phyloP scores from a whole-genome alignment of 2,329 filamentous ascomycete genomes.

The Sporothrix pseudoabietina region DNA sequence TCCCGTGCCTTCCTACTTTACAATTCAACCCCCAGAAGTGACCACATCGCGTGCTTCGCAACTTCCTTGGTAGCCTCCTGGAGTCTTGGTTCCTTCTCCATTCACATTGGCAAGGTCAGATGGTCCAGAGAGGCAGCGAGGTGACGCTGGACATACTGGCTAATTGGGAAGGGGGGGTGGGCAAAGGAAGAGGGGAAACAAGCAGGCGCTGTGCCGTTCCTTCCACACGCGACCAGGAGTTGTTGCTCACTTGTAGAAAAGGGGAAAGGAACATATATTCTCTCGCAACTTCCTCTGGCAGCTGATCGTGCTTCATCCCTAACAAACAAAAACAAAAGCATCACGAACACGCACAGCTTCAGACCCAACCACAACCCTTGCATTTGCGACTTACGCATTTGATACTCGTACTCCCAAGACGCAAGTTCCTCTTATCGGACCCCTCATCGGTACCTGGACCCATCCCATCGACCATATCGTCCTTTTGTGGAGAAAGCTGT shows the following conservation, averaged over 20 bases:
- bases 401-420: slow-evolving; percentile 4
- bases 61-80: background rate
- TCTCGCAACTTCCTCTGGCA: background rate
- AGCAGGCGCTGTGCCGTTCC: background rate
- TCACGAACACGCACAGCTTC: background rate
- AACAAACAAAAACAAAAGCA: background rate
- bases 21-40: slow-evolving; percentile 16
- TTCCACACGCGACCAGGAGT: slow-evolving; percentile 10
- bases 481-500: slow-evolving; percentile 26
- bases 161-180: slow-evolving; percentile 13
- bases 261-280: slow-evolving; percentile 1
- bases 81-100: background rate
- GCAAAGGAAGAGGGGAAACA: slow-evolving; percentile 13
- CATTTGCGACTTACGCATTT: slow-evolving; percentile 1
- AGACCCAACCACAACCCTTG: slow-evolving; percentile 8
- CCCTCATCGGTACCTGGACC: slow-evolving; percentile 2
- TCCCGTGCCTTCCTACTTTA: slow-evolving; percentile 13
- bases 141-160: background rate
- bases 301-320: background rate
- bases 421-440: slow-evolving; percentile 13
- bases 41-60: background rate
- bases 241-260: background rate
- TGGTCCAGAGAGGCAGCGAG: slow-evolving; percentile 4
- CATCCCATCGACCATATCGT: slow-evolving; percentile 12
- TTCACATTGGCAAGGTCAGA: slow-evolving; percentile 3